Evolutionary conservation across 352 stramenopile species (phyloP).

Genomic region (Phytophthora palmivora): DNA sequence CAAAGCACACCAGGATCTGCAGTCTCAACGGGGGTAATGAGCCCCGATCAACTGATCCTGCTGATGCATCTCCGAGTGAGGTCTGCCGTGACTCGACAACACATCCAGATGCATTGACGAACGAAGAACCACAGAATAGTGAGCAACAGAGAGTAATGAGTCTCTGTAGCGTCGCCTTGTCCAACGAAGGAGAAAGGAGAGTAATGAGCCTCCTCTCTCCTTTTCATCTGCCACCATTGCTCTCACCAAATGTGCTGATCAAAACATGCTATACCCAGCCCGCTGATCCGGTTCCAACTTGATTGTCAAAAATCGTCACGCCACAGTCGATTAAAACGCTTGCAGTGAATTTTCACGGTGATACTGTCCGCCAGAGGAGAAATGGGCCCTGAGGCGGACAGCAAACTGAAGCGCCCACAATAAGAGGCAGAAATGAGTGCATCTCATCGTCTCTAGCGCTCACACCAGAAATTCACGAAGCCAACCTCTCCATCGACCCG

Average conservation of each 20-base stretch:
- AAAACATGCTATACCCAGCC: neutral
- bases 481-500: neutral
- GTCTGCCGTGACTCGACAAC: constrained; percentile 16
- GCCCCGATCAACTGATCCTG: constrained; percentile 35
- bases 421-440: constrained; percentile 36
- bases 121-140: constrained; percentile 1
- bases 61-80: constrained; percentile 13
- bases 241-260: neutral
- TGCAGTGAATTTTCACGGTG: neutral
- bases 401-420: constrained; percentile 1
- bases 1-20: constrained; percentile 26
- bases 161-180: constrained; percentile 21
- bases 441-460: constrained; percentile 7
- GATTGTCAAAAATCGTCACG: neutral
- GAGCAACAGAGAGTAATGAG: constrained; percentile 37
- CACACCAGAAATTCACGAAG: neutral
- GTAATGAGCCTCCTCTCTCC: constrained; percentile 32
- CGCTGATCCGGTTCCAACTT: constrained; percentile 1
- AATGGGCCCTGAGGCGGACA: constrained; percentile 19
- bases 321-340: neutral
- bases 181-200: constrained; percentile 6
- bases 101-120: constrained; percentile 11
- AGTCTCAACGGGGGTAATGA: constrained; percentile 44
- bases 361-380: constrained; percentile 2
- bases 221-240: neutral